Evolutionary conservation across 2,329 filamentous ascomycete species (phyloP).

Genomic region (Exophiala sp.): DNA sequence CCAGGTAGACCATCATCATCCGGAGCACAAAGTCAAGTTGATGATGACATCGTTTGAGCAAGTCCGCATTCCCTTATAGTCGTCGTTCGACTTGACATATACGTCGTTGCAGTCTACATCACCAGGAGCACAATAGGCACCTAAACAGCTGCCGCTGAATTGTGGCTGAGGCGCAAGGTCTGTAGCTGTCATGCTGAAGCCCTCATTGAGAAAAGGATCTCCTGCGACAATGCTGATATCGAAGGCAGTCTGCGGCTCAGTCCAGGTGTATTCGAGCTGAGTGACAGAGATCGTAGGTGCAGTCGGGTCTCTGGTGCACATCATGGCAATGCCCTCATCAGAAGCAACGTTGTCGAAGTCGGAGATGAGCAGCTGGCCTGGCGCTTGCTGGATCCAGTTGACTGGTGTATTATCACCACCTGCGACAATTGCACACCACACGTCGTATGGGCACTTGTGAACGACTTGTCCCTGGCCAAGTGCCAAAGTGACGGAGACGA

Average conservation of each 20-base stretch:
- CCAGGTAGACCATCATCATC: not conserved
- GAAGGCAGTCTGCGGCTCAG: constrained; percentile 37
- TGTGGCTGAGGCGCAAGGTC: constrained; percentile 2
- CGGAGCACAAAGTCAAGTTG: constrained; percentile 10
- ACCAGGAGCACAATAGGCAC: constrained; percentile 10
- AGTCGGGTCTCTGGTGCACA: constrained; percentile 14
- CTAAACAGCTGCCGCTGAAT: constrained; percentile 1
- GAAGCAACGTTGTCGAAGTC: not conserved
- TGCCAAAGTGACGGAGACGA: not conserved
- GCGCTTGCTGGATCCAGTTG: not conserved
- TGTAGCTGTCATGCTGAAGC: constrained; percentile 10
- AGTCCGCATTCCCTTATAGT: constrained; percentile 18
- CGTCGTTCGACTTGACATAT: constrained; percentile 18
- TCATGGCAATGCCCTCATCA: constrained; percentile 2
- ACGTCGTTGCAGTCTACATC: constrained; percentile 7
- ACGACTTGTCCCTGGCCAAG: not conserved
- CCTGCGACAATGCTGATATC: constrained; percentile 43
- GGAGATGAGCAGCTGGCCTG: not conserved
- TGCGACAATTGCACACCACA: constrained; percentile 11
- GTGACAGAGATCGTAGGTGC: constrained; percentile 10
- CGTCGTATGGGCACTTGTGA: constrained; percentile 5
- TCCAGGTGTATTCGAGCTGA: constrained; percentile 38
- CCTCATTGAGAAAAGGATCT: constrained; percentile 34
- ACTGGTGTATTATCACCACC: constrained; percentile 1
- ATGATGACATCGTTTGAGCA: constrained; percentile 13